phyloP scores from a whole-genome alignment of 306 rosid genomes.

The Arachis stenosperma region DNA sequence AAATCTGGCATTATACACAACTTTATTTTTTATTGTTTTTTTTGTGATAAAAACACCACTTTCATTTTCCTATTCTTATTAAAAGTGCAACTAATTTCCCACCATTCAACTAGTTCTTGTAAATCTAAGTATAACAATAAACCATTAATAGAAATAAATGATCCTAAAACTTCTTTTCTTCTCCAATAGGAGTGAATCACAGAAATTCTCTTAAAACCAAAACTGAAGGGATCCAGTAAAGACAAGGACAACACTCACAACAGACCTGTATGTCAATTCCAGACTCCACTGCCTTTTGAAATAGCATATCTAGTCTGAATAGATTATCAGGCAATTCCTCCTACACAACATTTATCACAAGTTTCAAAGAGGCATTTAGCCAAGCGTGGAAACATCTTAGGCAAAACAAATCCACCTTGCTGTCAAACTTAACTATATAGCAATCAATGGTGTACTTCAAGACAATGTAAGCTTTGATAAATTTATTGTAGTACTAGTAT shows the following conservation, averaged over 20 bases:
- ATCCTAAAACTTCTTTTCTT: slow-evolving; percentile 8
- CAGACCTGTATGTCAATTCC: slow-evolving; percentile 85
- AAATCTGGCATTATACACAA: slow-evolving; percentile 25
- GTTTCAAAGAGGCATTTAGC: slow-evolving; percentile 25
- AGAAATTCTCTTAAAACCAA: slow-evolving; percentile 17
- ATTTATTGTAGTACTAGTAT: slow-evolving; percentile 10
- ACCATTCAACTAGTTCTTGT: slow-evolving; percentile 16
- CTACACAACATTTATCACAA: slow-evolving; percentile 50
- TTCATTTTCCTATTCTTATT: background rate
- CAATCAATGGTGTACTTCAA: slow-evolving; percentile 13
- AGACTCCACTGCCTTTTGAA: slow-evolving; percentile 71
- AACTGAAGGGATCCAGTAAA: slow-evolving; percentile 23
- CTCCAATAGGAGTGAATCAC: slow-evolving; percentile 25
- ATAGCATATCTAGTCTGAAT: slow-evolving; percentile 74
- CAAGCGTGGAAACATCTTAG: slow-evolving; percentile 15
- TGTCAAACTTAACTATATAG: slow-evolving; percentile 29
- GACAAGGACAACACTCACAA: slow-evolving; percentile 26
- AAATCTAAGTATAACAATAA: slow-evolving; percentile 4
- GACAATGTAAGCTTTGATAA: slow-evolving; percentile 22
- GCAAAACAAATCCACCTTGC: slow-evolving; percentile 27
- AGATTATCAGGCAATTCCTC: slow-evolving; percentile 86
- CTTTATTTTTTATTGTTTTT: background rate
- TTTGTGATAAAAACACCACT: too few relatives aligned
- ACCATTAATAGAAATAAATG: slow-evolving; percentile 28
- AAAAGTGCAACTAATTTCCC: slow-evolving; percentile 30